Base-by-base conservation (phyloP, 2,329 filamentous ascomycete genomes). In the Dryadomyces sulphureus region DNA sequence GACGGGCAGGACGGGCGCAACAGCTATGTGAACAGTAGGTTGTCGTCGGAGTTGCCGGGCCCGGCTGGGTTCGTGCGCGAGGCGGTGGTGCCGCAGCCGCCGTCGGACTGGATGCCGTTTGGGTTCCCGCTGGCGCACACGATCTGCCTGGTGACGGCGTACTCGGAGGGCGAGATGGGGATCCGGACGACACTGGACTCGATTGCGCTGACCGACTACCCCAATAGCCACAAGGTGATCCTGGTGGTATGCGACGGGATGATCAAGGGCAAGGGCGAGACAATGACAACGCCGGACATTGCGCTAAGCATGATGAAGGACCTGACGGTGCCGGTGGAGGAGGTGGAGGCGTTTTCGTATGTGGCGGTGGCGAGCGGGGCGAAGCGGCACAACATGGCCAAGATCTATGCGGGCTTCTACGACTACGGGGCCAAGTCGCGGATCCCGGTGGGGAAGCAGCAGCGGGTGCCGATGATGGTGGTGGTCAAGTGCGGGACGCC, bases 361-460 rank as follows among this genome's bases (percentile, higher is more conserved):
- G 92, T 98, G 44, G 93, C 92, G 12, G 90, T 98, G 30, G 87
- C 92, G 36, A 92, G 84, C 60, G 92, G 92, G 48, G 84, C 89
- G 42, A 98, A 98, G 70, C 81, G 92, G 56, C 93, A 98, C 77
- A 98, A 96, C 66, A 98, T 96, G 92, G 90, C 92, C 56, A 95
- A 96, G 71, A 79, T 96, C 48, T 95, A 96, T 64, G 83, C 89
- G 47, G 93, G 93, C 39, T 98, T 96, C 70, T 98, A 98, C 65
- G 87, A 96, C 63, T 98, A 96, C 57, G 92, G 93, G 45, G 67
- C 75, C 49, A 73, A 84, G 53, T 94, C 87, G 11, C 67, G 74
- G 45, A 84, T 98, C 50, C 83, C 90, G 1, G 54, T 69, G 2
- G 86, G 93, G 50, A 92, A 89, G 65, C 92, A 96, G 64, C 90